A percentile compares a stretch with the other conserved stretches of the same genome.
These are phyloP conservation scores for Torrubiella hemipterigena DNA, from an alignment of 2,329 filamentous ascomycete genomes.

Conservation along the genomic window DNA sequence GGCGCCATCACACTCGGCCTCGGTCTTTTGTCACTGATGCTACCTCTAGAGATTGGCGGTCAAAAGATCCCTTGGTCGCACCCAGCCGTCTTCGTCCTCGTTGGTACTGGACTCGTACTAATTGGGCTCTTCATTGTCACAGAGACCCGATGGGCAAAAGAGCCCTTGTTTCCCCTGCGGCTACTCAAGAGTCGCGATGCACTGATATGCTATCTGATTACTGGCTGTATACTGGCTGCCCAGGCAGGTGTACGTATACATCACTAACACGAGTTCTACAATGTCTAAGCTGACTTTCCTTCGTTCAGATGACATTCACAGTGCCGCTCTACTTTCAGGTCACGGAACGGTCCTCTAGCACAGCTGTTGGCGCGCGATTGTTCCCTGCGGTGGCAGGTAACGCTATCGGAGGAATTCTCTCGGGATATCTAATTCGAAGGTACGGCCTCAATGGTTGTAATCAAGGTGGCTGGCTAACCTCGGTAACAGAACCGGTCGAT, in stretches of 20 bases:
- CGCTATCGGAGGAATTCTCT: constrained; percentile 47
- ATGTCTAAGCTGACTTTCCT: not conserved
- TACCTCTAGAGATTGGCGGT: constrained; percentile 39
- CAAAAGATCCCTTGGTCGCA: constrained; percentile 37
- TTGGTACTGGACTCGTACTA: constrained; percentile 23
- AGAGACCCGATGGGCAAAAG: constrained; percentile 31
- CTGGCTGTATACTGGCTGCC: constrained; percentile 23
- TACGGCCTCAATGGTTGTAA: too few relatives aligned
- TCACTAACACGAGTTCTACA: constrained; percentile 2
- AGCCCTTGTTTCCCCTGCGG: constrained; percentile 47
- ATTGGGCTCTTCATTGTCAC: constrained; percentile 28
- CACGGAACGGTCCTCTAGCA: constrained; percentile 43
- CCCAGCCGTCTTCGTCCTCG: constrained; percentile 27
- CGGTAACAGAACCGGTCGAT: constrained; percentile 39
- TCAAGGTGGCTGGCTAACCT: too few relatives aligned
- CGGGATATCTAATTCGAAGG: constrained; percentile 43
- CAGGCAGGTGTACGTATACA: constrained; percentile 39
- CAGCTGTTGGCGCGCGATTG: constrained; percentile 46
- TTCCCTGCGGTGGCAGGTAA: constrained; percentile 59
- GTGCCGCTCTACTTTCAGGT: constrained; percentile 62
- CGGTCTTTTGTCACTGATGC: constrained; percentile 40
- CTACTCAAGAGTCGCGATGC: constrained; percentile 40
- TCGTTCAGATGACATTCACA: constrained; percentile 38
- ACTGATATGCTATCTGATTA: constrained; percentile 38
- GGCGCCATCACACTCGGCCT: constrained; percentile 41